phyloP scores from a whole-genome alignment of 495 filamentous ascomycete species.

The Podospora conica region DNA sequence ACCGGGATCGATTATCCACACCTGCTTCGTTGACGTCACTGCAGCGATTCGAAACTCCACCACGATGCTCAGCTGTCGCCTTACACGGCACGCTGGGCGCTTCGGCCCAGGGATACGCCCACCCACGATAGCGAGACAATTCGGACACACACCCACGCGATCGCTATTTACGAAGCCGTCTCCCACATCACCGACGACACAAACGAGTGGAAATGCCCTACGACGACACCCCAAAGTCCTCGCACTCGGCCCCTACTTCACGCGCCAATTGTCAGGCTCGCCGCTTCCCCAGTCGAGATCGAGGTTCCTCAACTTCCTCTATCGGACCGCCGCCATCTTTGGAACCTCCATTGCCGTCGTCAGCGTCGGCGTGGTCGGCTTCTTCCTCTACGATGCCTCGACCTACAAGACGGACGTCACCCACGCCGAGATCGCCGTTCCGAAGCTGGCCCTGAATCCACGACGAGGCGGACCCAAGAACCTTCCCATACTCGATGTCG shows the following conservation, averaged over 20 bases:
- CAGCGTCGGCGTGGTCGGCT: slow-evolving; percentile 55
- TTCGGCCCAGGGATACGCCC: neutral
- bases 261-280: slow-evolving; percentile 40
- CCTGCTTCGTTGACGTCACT: neutral
- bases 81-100: slow-evolving; percentile 1
- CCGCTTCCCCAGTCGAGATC: slow-evolving; percentile 43
- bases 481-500: slow-evolving; percentile 78
- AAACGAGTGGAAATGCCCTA: neutral
- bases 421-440: slow-evolving; percentile 69
- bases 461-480: slow-evolving; percentile 91
- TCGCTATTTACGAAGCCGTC: slow-evolving; percentile 7
- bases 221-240: slow-evolving; percentile 7
- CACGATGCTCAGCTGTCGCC: slow-evolving; percentile 13
- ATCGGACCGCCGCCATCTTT: slow-evolving; percentile 45
- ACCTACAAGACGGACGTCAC: slow-evolving; percentile 70
- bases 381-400: slow-evolving; percentile 92
- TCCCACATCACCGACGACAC: neutral
- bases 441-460: slow-evolving; percentile 74
- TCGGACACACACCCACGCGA: neutral
- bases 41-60: neutral
- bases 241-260: slow-evolving; percentile 5
- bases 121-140: neutral
- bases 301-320: slow-evolving; percentile 42
- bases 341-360: slow-evolving; percentile 44
- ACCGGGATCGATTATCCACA: neutral